phyloP scores from a whole-genome alignment of 2,329 filamentous ascomycete genomes.

The Trichoderma simmonsii region DNA sequence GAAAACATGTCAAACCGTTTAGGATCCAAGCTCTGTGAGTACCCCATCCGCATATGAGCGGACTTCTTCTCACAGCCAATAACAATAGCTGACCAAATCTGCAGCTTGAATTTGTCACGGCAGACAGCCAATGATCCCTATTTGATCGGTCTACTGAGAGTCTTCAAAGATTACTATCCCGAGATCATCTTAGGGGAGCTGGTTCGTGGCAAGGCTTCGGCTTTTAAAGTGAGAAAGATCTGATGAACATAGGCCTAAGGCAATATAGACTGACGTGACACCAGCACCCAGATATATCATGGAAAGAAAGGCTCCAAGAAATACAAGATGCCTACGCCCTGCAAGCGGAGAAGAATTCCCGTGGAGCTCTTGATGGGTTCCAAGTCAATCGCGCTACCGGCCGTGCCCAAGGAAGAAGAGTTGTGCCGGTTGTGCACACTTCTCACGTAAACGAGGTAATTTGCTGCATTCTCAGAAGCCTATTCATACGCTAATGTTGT shows the following conservation, averaged over 20 bases:
- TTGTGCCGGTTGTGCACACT: slow-evolving; percentile 69
- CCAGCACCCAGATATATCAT: slow-evolving; percentile 71
- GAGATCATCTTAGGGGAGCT: slow-evolving; percentile 78
- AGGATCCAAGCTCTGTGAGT: slow-evolving; percentile 70
- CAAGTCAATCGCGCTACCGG: slow-evolving; percentile 53
- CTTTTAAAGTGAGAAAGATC: slow-evolving; percentile 52
- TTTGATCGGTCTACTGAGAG: slow-evolving; percentile 68
- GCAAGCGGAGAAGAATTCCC: slow-evolving; percentile 39
- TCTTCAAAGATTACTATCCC: slow-evolving; percentile 90
- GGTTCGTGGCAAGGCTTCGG: slow-evolving; percentile 56
- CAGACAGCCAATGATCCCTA: slow-evolving; percentile 70
- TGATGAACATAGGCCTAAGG: too few relatives aligned
- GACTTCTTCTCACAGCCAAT: too few relatives aligned
- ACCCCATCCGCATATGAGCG: neutral
- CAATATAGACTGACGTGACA: slow-evolving; percentile 15
- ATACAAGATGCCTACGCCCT: slow-evolving; percentile 61
- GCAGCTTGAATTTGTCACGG: slow-evolving; percentile 54
- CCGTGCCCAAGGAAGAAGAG: slow-evolving; percentile 32
- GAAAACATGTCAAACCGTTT: slow-evolving; percentile 80
- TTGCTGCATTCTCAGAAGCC: neutral
- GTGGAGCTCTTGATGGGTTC: slow-evolving; percentile 50
- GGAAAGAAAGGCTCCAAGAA: slow-evolving; percentile 64
- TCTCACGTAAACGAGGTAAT: slow-evolving; percentile 65
- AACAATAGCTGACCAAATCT: neutral
- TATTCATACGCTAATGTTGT: slow-evolving; percentile 15